Evolutionary conservation across 225 moss, liverwort and hornwort species (phyloP).

Genomic region (Takakia lepidozioides): DNA sequence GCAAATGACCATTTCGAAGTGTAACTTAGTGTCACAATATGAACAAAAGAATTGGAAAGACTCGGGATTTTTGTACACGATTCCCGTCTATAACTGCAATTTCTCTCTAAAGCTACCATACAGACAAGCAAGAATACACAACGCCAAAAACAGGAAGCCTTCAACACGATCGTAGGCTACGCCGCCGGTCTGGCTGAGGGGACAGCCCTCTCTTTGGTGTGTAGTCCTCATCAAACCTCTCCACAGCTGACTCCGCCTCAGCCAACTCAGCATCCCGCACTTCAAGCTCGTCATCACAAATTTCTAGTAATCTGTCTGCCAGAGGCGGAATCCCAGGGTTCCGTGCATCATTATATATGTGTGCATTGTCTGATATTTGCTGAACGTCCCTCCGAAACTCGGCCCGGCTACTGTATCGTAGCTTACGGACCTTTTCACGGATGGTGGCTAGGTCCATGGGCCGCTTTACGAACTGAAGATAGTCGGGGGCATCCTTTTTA

Average conservation of each 20-base stretch:
- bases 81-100: no score
- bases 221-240: slow-evolving; percentile 53
- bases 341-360: slow-evolving; percentile 77
- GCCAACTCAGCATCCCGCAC: slow-evolving; percentile 48
- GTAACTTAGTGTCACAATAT: slow-evolving; percentile 69
- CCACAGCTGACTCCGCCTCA: slow-evolving; percentile 81
- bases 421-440: slow-evolving; percentile 80
- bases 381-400: slow-evolving; percentile 85
- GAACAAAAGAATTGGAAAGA: slow-evolving; percentile 62
- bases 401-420: slow-evolving; percentile 64
- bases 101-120: no score
- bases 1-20: no score
- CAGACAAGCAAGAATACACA: no score
- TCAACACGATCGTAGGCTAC: slow-evolving; percentile 10
- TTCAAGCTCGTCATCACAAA: slow-evolving; percentile 68
- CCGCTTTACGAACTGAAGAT: slow-evolving; percentile 59
- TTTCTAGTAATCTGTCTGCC: slow-evolving; percentile 72
- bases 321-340: slow-evolving; percentile 93
- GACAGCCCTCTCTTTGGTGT: slow-evolving; percentile 16
- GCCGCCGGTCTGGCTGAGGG: slow-evolving; percentile 33
- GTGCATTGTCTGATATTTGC: slow-evolving; percentile 84
- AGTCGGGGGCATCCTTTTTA: slow-evolving; percentile 99
- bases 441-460: slow-evolving; percentile 91
- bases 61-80: background rate
- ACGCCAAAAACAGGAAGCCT: no score